Base-by-base conservation (phyloP, 257 asterid species). In the Solanum ossicruentum region DNA sequence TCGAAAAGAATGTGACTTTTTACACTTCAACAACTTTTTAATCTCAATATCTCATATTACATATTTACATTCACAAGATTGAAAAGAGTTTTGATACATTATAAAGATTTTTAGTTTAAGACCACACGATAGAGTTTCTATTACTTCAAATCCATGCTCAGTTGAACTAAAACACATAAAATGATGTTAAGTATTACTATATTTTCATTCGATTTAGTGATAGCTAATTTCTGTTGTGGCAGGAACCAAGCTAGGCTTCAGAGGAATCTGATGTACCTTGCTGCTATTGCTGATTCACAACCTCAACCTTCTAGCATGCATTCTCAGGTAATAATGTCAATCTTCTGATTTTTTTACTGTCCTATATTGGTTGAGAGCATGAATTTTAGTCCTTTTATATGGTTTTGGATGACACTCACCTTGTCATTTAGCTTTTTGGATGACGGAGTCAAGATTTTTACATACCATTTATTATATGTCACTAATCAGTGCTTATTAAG, bases 201-300 rank as follows among this genome's bases (percentile, higher is more conserved):
- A 36, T 5, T 36, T 36, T 6, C 41, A 36, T 36, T 36, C 1
- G 5, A 5, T 5, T 36, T 36, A 36, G 6, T 36, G 41, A 5
- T 36, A 15, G 61, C 10, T 61, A 70, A 6, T 10, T 26, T 16
- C 5, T 81, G 67, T 23, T 54, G 3, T 84, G n/a, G 56, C 87
- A 96, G 99, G 89, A 93, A 93, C 85, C 99, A 95, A 82, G 99
- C 98, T 1, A 90, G 95, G 83, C 93, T 96, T 10, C 99, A 96
- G 87, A 86, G 97, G 56, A 96, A 96, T 89, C 89, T 96, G 86
- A 96, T 96, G 99, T 96, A 95, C 86, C 98, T 96, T 10, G 99
- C 99, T 39, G 98, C 99, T 7, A 96, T 96, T 47, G 99, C 99
- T 45, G 99, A 96, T 91, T 93, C 98, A 23, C 99, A 95, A 67